Evolutionary conservation across 805 yeast species (phyloP).

Genomic region (Candida hispaniensis): DNA sequence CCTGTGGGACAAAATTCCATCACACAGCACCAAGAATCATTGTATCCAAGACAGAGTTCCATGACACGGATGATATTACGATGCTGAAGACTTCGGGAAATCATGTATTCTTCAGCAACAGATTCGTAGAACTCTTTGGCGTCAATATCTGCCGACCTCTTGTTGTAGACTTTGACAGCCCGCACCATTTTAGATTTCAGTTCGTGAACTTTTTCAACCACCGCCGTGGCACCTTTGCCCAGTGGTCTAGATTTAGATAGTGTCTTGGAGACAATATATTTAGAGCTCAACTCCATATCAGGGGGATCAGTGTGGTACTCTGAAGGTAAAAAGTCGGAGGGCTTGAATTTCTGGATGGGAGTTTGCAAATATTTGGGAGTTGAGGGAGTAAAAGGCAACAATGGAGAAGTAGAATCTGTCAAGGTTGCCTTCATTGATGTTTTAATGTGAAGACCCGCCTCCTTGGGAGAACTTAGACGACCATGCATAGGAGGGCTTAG

Average conservation of each 20-base stretch:
- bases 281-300: conserved; percentile 16
- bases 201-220: conserved; percentile 21
- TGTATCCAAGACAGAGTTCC: conserved; percentile 38
- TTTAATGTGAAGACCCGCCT: no score
- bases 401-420: conserved; percentile 7
- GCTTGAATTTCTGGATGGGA: conserved; percentile 8
- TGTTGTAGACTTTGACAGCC: conserved; percentile 82
- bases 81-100: conserved; percentile 68
- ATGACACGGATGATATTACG: conserved; percentile 64
- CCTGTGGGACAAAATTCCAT: conserved; percentile 83
- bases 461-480: conserved; percentile 1
- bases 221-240: conserved; percentile 30
- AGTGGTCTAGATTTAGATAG: conserved; percentile 22
- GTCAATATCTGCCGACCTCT: conserved; percentile 45
- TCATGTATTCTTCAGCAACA: conserved; percentile 72
- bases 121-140: conserved; percentile 48
- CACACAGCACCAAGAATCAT: conserved; percentile 28
- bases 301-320: conserved; percentile 14
- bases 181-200: conserved; percentile 32
- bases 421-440: conserved; percentile 11
- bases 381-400: conserved; percentile 7
- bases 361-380: conserved; percentile 9
- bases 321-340: conserved; percentile 10
- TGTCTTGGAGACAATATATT: conserved; percentile 20
- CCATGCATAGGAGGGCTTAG: conserved; percentile 1